Percentiles rank a stretch among this genome's conserved stretches.
These are phyloP conservation scores for Gaultheria prostrata DNA, from an alignment of 148 eudicot genomes.

Conservation along the genomic window DNA sequence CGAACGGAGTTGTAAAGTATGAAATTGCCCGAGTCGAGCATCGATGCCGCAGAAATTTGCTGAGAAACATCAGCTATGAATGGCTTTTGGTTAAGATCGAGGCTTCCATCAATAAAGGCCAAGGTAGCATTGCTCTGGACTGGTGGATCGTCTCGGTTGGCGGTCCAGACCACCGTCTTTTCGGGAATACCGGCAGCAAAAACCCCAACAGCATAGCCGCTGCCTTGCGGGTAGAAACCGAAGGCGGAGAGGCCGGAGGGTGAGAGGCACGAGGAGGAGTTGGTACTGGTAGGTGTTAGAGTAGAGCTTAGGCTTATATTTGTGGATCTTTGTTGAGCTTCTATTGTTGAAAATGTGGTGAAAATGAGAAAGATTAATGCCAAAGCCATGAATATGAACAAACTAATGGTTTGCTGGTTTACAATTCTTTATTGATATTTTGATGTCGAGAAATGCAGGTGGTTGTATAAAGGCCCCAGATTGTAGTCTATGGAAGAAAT, in stretches of 20 bases:
- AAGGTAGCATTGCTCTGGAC: conserved; percentile 16
- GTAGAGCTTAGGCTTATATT: conserved; percentile 14
- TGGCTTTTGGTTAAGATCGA: conserved; percentile 11
- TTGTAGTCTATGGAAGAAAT: not conserved
- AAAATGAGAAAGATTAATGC: not conserved
- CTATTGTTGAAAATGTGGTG: not conserved
- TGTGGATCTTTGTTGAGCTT: not conserved
- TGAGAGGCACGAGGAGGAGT: conserved; percentile 12
- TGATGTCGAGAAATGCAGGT: not conserved
- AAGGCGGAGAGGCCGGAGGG: conserved; percentile 31
- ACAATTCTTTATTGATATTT: not conserved
- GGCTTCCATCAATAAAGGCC: conserved; percentile 21
- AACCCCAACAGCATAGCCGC: conserved; percentile 30
- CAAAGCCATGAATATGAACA: not conserved
- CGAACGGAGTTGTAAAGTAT: conserved; percentile 22
- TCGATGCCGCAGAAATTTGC: conserved; percentile 26
- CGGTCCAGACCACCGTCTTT: conserved; percentile 33
- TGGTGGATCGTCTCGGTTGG: conserved; percentile 19
- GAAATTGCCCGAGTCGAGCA: conserved; percentile 39
- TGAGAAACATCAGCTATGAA: not conserved
- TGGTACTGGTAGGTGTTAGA: not conserved
- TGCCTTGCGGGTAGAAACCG: conserved; percentile 25
- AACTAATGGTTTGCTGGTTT: not conserved
- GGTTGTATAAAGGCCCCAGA: not conserved
- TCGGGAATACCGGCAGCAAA: conserved; percentile 23